Conservation (phyloP, 805 yeast species). For the Yamadazyma laniorum region DNA sequence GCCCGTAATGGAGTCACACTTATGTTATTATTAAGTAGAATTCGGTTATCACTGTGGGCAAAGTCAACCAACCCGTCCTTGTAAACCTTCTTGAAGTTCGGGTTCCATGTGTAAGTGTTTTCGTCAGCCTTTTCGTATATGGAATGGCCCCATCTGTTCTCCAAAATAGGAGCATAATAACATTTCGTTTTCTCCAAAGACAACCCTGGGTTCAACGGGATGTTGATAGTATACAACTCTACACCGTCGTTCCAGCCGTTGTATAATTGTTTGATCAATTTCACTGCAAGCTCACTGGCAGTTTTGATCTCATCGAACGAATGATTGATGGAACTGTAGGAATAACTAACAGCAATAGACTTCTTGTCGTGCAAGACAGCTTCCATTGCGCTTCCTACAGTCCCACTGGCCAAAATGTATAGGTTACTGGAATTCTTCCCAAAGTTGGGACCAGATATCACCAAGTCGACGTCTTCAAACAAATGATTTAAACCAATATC, state of each 20-base stretch:
- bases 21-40: conserved; percentile 60
- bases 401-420: conserved; percentile 88
- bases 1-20: conserved; percentile 63
- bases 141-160: conserved; percentile 71
- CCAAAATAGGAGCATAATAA: conserved; percentile 72
- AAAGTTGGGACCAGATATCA: conserved; percentile 91
- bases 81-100: conserved; percentile 72
- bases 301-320: conserved; percentile 49
- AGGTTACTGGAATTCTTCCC: conserved; percentile 91
- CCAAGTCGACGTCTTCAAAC: conserved; percentile 59
- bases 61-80: conserved; percentile 41
- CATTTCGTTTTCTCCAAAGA: conserved; percentile 58
- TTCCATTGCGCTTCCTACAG: conserved; percentile 97
- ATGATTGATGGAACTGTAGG: conserved; percentile 60
- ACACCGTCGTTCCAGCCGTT: conserved; percentile 37
- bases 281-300: conserved; percentile 69
- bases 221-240: conserved; percentile 79
- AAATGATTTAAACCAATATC: conserved; percentile 85
- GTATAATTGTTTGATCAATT: conserved; percentile 58
- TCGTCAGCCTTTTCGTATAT: conserved; percentile 42
- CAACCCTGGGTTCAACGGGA: conserved; percentile 66
- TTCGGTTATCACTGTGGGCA: conserved; percentile 66
- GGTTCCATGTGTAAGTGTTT: conserved; percentile 72
- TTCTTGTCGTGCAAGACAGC: conserved; percentile 70
- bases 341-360: conserved; percentile 81